Evolutionary conservation across 2,329 filamentous ascomycete species (phyloP).

Genomic region (Passalora sequoiae): DNA sequence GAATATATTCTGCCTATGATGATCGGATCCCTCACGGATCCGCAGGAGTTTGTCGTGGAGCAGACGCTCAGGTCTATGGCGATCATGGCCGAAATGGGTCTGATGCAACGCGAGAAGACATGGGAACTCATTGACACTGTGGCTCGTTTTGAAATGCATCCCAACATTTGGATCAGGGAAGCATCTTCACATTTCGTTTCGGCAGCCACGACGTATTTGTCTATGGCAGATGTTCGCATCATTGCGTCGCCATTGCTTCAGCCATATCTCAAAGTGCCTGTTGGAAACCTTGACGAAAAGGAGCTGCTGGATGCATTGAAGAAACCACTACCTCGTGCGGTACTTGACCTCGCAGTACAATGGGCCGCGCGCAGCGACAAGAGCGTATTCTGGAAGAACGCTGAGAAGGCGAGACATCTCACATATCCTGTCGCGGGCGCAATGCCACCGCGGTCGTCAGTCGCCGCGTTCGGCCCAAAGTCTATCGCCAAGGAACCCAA

Average conservation of each 20-base stretch:
- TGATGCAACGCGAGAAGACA: conserved; percentile 76
- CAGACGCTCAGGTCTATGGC: conserved; percentile 82
- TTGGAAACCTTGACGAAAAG: conserved; percentile 65
- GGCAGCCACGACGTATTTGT: conserved; percentile 68
- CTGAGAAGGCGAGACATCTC: conserved; percentile 65
- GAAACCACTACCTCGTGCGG: conserved; percentile 68
- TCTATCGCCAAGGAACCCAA: conserved; percentile 61
- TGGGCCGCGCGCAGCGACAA: conserved; percentile 70
- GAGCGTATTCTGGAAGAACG: conserved; percentile 80
- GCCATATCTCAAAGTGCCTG: conserved; percentile 72
- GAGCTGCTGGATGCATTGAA: conserved; percentile 76
- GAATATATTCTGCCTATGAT: conserved; percentile 94
- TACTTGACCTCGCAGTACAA: conserved; percentile 77
- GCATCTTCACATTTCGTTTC: conserved; percentile 79
- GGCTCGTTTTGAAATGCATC: conserved; percentile 82
- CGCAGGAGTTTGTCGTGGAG: conserved; percentile 90
- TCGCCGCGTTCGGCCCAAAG: conserved; percentile 53
- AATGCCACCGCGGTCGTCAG: conserved; percentile 52
- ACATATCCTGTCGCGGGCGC: conserved; percentile 47
- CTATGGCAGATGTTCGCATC: conserved; percentile 74
- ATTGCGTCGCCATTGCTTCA: conserved; percentile 74
- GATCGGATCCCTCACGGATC: conserved; percentile 87
- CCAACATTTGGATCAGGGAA: conserved; percentile 91
- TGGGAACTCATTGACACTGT: conserved; percentile 86
- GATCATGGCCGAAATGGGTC: conserved; percentile 78